Evolutionary conservation across 2,329 filamentous ascomycete genomes (phyloP), one percentile per base, ranked within the genome.

Genomic region (Thyridium curvatum): DNA sequence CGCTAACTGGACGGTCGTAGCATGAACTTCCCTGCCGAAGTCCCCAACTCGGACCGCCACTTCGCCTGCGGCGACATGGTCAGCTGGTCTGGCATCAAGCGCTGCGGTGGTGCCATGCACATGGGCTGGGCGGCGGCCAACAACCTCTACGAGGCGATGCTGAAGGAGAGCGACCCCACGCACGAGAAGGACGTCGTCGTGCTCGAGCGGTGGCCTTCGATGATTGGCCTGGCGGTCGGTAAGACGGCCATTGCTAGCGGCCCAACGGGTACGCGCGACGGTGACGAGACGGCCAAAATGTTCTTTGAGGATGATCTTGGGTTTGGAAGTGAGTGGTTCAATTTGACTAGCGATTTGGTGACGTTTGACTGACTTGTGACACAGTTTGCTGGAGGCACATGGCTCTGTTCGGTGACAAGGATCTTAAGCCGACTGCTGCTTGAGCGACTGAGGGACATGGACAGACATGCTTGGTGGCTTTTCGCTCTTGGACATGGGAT

Each of bases 71-170:
- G 86, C 13, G 86, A 91, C 53, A 65, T 85, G 13, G 74, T 73
- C 26, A 64, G 68, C 35, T 90, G 86, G 85, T 74, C 81, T 0
- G 85, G 84, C 32, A 88, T 91, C 64, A 90, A 88, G 66, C 81
- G 86, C 33, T 86, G 82, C 50, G 85, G 86, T 17, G 76, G 70
- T 13, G 86, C 86, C 28, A 86, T 90, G 73, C 76, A 84, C 52
- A 79, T 82, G 68, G 86, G 84, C 30, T 75, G 80, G 51, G 69
- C 73, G 44, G 74, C 75, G 3, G 84, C 78, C 7, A 60, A 71
- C 38, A 90, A 90, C 54, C 72, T 84, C 39, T 74, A 85, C 60
- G 74, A 83, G 59, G 62, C 69, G 17, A 77, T 85, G 53, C 56
- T 77, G 33, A 52, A 63, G 38, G 56, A 66, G 37, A 48, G 62